Percentiles rank a stretch among this genome's conserved stretches.
Conservation (phyloP, 805 yeast genomes). For the Saccharomycopsis microspora region DNA sequence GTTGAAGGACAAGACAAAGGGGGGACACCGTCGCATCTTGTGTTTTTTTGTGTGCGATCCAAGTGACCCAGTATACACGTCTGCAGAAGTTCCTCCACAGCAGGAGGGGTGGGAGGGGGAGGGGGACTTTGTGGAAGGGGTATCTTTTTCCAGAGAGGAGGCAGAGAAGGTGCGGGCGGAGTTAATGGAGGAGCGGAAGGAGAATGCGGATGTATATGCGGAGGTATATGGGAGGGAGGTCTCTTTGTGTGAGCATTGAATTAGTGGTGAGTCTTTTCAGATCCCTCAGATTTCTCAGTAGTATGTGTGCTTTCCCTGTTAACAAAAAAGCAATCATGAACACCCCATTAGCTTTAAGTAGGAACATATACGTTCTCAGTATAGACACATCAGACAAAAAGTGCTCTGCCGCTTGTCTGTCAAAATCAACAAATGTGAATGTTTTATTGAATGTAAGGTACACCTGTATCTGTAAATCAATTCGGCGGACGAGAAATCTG, state of each 20-base stretch:
- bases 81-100: slow-evolving; percentile 29
- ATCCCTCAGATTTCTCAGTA: no score
- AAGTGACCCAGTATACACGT: slow-evolving; percentile 21
- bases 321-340: no score
- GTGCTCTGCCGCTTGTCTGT: no score
- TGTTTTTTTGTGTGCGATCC: slow-evolving; percentile 32
- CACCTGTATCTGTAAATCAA: no score
- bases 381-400: no score
- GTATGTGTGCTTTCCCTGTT: no score
- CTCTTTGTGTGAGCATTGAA: slow-evolving; percentile 27
- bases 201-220: slow-evolving; percentile 1
- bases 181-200: slow-evolving; percentile 2
- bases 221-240: slow-evolving; percentile 19
- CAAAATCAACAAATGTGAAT: no score
- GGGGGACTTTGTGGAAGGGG: slow-evolving; percentile 1
- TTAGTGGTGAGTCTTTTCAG: not conserved
- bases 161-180: slow-evolving; percentile 2
- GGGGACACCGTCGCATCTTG: slow-evolving; percentile 29
- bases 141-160: not conserved
- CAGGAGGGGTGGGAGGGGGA: slow-evolving; percentile 26
- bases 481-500: no score
- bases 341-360: no score
- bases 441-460: no score
- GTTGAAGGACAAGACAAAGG: slow-evolving; percentile 25
- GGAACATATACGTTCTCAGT: no score